These are phyloP conservation scores for Sphaceloma murrayae DNA, from an alignment of 2,329 filamentous ascomycete genomes.

Conservation along the genomic window DNA sequence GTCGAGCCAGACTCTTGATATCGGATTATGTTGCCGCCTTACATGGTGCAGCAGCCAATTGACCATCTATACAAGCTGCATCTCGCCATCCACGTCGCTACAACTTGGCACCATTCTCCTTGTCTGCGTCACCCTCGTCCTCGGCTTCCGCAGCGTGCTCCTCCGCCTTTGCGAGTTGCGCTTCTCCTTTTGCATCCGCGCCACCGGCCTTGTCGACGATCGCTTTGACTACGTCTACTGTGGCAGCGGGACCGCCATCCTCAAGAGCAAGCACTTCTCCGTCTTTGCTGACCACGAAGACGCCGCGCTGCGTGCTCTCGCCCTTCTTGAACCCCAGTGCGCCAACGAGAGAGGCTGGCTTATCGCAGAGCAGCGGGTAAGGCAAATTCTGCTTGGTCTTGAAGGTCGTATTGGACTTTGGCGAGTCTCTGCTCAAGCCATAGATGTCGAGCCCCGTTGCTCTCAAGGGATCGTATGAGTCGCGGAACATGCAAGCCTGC, in stretches of 20 bases:
- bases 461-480: constrained; percentile 67
- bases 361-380: constrained; percentile 82
- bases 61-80: background rate
- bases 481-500: constrained; percentile 88
- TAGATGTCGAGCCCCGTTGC: constrained; percentile 76
- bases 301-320: constrained; percentile 72
- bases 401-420: constrained; percentile 89
- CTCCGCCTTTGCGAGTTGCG: constrained; percentile 29
- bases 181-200: constrained; percentile 22
- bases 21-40: constrained; percentile 9
- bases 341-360: constrained; percentile 59
- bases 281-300: constrained; percentile 60
- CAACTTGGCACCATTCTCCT: constrained; percentile 12
- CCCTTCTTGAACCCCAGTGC: constrained; percentile 91
- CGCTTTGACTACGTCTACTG: constrained; percentile 65
- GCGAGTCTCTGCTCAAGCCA: constrained; percentile 76
- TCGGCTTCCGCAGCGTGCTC: constrained; percentile 23
- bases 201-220: constrained; percentile 47
- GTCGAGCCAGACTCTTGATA: background rate
- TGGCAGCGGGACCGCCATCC: constrained; percentile 66
- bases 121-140: constrained; percentile 17
- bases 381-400: constrained; percentile 82
- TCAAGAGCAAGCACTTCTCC: constrained; percentile 71
- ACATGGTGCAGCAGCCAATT: background rate
- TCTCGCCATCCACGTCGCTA: background rate